Evolutionary conservation across 176 grass and related monocot species (phyloP).

Genomic region (Musa beccarii): DNA sequence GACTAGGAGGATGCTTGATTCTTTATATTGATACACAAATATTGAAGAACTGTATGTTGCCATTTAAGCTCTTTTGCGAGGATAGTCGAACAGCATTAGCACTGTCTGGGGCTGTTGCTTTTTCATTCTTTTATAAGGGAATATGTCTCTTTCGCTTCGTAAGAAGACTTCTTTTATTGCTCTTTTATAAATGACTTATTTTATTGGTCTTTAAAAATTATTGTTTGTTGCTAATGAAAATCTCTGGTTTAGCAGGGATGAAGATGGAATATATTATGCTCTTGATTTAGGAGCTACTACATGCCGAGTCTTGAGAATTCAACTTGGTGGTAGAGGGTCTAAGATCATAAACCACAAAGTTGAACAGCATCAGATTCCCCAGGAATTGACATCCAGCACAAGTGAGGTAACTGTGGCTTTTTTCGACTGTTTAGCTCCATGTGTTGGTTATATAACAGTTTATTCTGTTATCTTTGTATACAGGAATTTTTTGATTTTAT

Average conservation of each 20-base stretch:
- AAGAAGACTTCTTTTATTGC: neutral
- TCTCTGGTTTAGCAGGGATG: constrained; percentile 36
- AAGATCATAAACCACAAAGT: constrained; percentile 49
- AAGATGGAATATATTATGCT: constrained; percentile 75
- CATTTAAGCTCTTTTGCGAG: neutral
- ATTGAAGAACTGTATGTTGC: too few relatives aligned
- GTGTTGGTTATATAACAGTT: neutral
- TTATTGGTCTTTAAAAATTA: neutral
- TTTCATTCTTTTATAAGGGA: neutral
- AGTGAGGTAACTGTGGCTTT: constrained; percentile 46
- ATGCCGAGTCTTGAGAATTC: constrained; percentile 76
- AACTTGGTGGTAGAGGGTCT: constrained; percentile 47
- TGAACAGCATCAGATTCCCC: constrained; percentile 47
- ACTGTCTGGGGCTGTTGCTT: neutral
- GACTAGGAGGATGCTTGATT: neutral
- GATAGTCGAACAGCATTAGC: neutral
- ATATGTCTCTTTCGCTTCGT: neutral
- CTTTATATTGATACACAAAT: neutral
- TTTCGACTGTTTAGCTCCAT: neutral
- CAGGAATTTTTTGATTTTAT: constrained; percentile 78
- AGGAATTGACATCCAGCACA: constrained; percentile 44
- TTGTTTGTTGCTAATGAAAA: neutral
- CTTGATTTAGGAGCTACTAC: constrained; percentile 73
- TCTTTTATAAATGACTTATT: neutral
- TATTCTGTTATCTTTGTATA: constrained; percentile 1